These are phyloP conservation scores for Panicum virgatum DNA, from an alignment of 202 grass and related monocot genomes.

Conservation along the genomic window DNA sequence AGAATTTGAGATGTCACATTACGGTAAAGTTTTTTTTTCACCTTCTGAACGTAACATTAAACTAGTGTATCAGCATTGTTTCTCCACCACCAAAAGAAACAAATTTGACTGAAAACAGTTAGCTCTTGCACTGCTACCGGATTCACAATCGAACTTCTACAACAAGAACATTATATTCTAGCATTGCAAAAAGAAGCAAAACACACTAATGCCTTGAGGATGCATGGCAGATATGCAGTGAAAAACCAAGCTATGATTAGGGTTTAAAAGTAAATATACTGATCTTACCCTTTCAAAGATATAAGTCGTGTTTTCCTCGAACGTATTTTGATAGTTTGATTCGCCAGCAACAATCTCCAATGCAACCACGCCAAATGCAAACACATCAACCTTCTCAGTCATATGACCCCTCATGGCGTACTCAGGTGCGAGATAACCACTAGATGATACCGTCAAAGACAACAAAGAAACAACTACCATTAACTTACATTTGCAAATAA, in stretches of 20 bases:
- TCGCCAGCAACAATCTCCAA: constrained; percentile 71
- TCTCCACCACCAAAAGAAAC: background rate
- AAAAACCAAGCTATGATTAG: background rate
- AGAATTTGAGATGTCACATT: background rate
- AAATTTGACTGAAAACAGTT: background rate
- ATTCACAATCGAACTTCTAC: background rate
- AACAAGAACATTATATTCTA: no score
- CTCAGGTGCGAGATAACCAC: constrained; percentile 89
- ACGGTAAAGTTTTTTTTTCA: no score
- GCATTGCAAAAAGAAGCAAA: background rate
- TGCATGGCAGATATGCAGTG: background rate
- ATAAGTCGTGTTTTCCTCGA: constrained; percentile 47
- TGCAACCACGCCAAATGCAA: constrained; percentile 67
- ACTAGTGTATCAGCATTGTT: background rate
- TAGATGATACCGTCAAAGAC: constrained; percentile 12
- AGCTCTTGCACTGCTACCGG: background rate
- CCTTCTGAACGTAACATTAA: no score
- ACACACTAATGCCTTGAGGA: background rate
- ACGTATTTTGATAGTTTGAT: constrained; percentile 48
- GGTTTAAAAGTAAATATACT: background rate
- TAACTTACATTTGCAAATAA: constrained; percentile 9
- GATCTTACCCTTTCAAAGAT: constrained; percentile 80
- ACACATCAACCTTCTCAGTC: constrained; percentile 89
- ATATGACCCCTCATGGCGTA: constrained; percentile 96
- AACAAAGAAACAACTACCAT: background rate